Evolutionary conservation across 768 basidiomycete species (phyloP).

Genomic region (Kwoniella sp.): DNA sequence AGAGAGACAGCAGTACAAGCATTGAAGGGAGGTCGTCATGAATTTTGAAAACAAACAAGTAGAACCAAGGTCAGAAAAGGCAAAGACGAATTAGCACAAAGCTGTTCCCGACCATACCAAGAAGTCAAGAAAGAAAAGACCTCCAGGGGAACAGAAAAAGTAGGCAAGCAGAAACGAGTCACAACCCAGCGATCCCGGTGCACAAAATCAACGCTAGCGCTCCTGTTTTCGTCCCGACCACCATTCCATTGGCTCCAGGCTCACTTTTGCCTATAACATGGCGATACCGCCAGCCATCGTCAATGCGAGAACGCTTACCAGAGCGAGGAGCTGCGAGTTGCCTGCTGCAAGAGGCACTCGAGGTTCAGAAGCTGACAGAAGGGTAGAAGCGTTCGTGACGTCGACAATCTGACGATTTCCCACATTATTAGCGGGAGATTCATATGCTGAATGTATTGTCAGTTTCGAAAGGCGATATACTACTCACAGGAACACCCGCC

Average conservation of each 20-base stretch:
- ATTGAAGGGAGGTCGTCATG: too few relatives aligned
- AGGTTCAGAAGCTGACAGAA: constrained; percentile 11
- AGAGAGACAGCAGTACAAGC: too few relatives aligned
- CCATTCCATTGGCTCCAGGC: not conserved
- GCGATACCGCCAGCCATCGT: not conserved
- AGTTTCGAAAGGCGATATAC: not conserved
- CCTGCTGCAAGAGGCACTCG: not conserved
- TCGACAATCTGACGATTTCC: constrained; percentile 7
- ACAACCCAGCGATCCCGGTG: too few relatives aligned
- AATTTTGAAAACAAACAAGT: too few relatives aligned
- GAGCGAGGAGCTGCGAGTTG: not conserved
- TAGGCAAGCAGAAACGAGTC: too few relatives aligned
- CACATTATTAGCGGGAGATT: not conserved
- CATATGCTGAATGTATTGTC: not conserved
- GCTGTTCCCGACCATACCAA: too few relatives aligned
- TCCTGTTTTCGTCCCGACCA: not conserved
- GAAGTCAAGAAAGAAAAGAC: too few relatives aligned
- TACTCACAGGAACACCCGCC: constrained; percentile 31
- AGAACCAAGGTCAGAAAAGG: too few relatives aligned
- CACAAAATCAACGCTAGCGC: too few relatives aligned
- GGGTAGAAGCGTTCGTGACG: constrained; percentile 17
- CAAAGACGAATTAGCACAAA: too few relatives aligned
- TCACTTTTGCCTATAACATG: not conserved
- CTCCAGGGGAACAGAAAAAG: too few relatives aligned
- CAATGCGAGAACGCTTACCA: not conserved